Conservation (phyloP, 345 rosid species). For the Eucalyptus cladocalyx region DNA sequence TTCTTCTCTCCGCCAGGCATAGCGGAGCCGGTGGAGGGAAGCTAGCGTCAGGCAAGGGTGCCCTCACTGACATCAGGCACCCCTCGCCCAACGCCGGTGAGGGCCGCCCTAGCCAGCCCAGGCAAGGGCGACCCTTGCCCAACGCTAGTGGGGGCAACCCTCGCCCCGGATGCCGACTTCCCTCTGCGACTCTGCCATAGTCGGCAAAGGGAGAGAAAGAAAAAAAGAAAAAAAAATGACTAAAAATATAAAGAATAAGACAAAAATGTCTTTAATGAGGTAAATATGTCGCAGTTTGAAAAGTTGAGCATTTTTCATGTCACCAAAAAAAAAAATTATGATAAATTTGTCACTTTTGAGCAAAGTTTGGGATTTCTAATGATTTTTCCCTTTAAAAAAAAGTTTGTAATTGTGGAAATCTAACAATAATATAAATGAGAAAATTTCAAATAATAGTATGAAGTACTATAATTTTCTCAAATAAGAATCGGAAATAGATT, state of each 20-base stretch:
- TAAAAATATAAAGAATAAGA: too few relatives aligned
- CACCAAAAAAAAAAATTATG: fast-evolving
- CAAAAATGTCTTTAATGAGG: fast-evolving
- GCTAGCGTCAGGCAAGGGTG: fast-evolving
- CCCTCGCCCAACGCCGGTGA: fast-evolving
- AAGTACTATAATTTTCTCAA: fast-evolving
- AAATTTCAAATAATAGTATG: too few relatives aligned
- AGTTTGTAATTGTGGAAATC: not conserved
- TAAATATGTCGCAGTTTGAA: too few relatives aligned
- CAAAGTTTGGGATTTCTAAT: too few relatives aligned
- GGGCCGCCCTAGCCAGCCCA: too few relatives aligned
- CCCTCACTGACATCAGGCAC: fast-evolving
- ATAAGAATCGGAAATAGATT: fast-evolving
- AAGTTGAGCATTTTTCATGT: fast-evolving
- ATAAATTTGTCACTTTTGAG: too few relatives aligned
- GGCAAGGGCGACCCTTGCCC: too few relatives aligned
- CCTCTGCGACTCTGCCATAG: fast-evolving
- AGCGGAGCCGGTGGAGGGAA: fast-evolving
- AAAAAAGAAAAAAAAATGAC: too few relatives aligned
- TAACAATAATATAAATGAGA: not conserved
- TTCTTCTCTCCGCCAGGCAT: fast-evolving
- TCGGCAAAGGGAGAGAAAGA: fast-evolving
- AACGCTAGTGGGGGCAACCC: fast-evolving
- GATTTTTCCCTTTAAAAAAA: too few relatives aligned
- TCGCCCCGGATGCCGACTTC: fast-evolving